Percentiles rank a stretch among this genome's conserved stretches.
phyloP scores from a whole-genome alignment of 2,329 filamentous ascomycete genomes.

The Nothophaeocryptopus gaeumannii region DNA sequence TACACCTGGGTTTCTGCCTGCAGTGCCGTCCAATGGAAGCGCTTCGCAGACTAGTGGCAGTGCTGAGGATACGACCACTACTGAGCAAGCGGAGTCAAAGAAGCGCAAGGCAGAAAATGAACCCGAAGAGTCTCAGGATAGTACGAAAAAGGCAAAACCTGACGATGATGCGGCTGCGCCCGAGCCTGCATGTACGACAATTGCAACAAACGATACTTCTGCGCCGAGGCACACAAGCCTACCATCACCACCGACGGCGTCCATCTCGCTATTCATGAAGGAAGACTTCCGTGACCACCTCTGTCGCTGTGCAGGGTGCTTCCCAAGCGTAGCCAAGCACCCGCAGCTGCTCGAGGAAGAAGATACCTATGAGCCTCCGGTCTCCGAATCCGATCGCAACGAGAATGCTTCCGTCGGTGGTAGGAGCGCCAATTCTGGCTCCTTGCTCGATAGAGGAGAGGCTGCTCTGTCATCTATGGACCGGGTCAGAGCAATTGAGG shows the following conservation, averaged over 20 bases:
- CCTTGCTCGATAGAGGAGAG: conserved; percentile 85
- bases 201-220: background rate
- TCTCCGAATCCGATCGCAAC: conserved; percentile 61
- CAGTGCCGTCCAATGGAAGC: conserved; percentile 55
- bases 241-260: conserved; percentile 52
- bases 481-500: conserved; percentile 85
- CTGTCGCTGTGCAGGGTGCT: conserved; percentile 81
- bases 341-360: conserved; percentile 89
- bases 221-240: conserved; percentile 45
- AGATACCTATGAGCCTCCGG: conserved; percentile 86
- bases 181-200: background rate
- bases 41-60: background rate
- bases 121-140: conserved; percentile 24
- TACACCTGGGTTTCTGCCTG: conserved; percentile 71
- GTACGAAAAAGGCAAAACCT: conserved; percentile 29
- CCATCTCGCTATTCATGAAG: conserved; percentile 79
- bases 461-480: conserved; percentile 89
- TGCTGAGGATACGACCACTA: background rate
- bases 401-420: conserved; percentile 45
- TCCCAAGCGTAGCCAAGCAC: conserved; percentile 66
- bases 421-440: conserved; percentile 67
- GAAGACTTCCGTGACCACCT: conserved; percentile 75
- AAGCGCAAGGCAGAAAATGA: conserved; percentile 51
- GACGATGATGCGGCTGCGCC: conserved; percentile 13
- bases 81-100: conserved; percentile 7